phyloP scores from a whole-genome alignment of 2,329 filamentous ascomycete species.

The Stagonosporopsis rhizophila region DNA sequence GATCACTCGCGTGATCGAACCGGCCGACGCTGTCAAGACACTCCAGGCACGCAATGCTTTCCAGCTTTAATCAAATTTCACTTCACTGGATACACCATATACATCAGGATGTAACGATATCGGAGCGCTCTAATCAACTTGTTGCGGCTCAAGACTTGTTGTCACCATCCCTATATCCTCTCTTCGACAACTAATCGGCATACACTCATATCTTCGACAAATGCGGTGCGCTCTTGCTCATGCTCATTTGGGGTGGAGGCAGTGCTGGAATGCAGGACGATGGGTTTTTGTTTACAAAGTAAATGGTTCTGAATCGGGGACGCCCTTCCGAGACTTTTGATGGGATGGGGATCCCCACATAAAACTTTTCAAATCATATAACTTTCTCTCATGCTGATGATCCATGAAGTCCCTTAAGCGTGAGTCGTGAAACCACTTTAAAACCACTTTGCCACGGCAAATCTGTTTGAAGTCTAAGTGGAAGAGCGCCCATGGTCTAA shows the following conservation, averaged over 20 bases:
- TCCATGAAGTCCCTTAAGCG: neutral
- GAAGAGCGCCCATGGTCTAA: too few species aligned
- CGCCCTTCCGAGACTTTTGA: neutral
- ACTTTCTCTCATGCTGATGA: neutral
- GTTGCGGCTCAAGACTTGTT: neutral
- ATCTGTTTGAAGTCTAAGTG: too few species aligned
- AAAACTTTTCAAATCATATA: slow-evolving; percentile 1
- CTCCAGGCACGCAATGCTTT: neutral
- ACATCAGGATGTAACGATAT: neutral
- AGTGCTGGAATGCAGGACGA: neutral
- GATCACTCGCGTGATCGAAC: slow-evolving; percentile 1
- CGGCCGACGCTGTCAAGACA: neutral
- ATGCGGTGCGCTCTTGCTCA: neutral
- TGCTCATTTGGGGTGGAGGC: neutral
- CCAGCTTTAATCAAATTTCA: slow-evolving; percentile 4
- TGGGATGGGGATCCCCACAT: neutral
- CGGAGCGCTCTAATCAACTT: neutral
- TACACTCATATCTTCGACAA: slow-evolving; percentile 2
- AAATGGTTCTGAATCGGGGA: too few species aligned
- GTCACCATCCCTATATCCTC: neutral
- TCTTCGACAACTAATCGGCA: neutral
- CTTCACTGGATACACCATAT: slow-evolving; percentile 6
- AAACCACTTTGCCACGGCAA: neutral
- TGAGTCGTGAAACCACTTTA: neutral
- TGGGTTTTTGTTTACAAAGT: neutral